phyloP scores from a whole-genome alignment of 2,329 filamentous ascomycete genomes.

The Fusarium acutatum region DNA sequence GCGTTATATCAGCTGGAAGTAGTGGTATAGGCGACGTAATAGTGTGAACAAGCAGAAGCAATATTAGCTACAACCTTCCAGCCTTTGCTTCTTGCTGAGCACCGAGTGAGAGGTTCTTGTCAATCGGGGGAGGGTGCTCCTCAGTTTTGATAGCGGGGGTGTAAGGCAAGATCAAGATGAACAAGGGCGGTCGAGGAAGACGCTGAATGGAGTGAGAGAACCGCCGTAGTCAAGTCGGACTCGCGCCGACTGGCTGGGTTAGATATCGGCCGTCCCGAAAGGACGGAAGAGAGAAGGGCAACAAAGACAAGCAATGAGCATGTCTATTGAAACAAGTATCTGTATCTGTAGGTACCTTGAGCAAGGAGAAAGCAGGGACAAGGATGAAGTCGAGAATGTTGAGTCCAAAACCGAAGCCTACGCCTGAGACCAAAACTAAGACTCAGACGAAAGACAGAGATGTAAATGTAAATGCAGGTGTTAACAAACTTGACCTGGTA shows the following conservation, averaged over 20 bases:
- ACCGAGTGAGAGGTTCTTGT: conserved; percentile 25
- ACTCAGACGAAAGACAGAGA: conserved; percentile 12
- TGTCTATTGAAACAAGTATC: conserved; percentile 18
- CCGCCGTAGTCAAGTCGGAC: conserved; percentile 30
- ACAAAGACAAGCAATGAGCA: conserved; percentile 22
- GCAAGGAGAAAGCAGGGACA: conserved; percentile 21
- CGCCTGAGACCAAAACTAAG: conserved; percentile 1
- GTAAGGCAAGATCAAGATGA: conserved; percentile 30
- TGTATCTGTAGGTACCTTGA: conserved; percentile 16
- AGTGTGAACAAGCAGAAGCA: conserved; percentile 18
- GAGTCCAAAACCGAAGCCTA: conserved; percentile 4
- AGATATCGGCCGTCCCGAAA: conserved; percentile 35
- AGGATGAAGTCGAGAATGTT: conserved; percentile 14
- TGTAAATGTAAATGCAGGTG: conserved; percentile 10
- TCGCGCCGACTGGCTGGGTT: conserved; percentile 39
- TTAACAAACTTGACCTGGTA: conserved; percentile 18
- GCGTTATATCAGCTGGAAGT: conserved; percentile 26
- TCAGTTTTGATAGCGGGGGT: conserved; percentile 25
- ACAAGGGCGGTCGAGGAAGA: conserved; percentile 30
- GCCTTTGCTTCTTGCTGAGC: conserved; percentile 23
- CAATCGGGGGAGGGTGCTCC: conserved; percentile 16
- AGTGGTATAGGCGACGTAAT: conserved; percentile 12
- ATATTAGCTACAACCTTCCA: conserved; percentile 28
- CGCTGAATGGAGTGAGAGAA: conserved; percentile 27
- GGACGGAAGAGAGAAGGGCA: conserved; percentile 38